Evolutionary conservation across 306 rosid genomes (phyloP), one percentile per base, ranked within the genome.

Genomic region (Trichosanthes cucumerina): DNA sequence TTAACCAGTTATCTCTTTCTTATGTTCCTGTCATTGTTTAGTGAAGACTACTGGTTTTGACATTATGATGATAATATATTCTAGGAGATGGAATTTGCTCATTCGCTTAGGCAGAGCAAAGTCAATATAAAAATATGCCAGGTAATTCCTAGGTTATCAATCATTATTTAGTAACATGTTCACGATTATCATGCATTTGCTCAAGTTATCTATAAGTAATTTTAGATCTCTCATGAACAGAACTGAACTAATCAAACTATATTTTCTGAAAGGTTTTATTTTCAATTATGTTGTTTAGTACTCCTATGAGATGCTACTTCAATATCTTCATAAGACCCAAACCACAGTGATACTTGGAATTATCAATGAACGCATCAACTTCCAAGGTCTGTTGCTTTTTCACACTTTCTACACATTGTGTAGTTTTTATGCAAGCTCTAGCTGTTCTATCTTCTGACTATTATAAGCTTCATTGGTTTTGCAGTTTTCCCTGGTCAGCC

Each of bases 71-170:
- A 52, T 80, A 36, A 83, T 80, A 71, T 87, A 76, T 18, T 66
- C 60, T 74, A 91, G 99, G 99, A 96, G 88, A 96, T 96, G 97
- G 97, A 96, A 79, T 96, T 96, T 41, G 97, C 99, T 69, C 98
- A 92, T 86, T 83, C 98, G 8, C 96, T 92, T 59, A 88, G 97
- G 88, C 83, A 89, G 83, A 83, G 91, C 87, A 95, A 95, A 85
- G 92, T 95, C 86, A 92, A 87, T 86, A 95, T 95, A 75, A 95
- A 95, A 91, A 90, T 95, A 79, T 92, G 98, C 83, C 92, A 87
- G 97, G 98, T 92, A 91, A 80, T 60, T 49, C 65, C 77, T 73
- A 56, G 75, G 76, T 80, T 85, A 58, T 78, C 73, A 47, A 65
- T 56, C 56, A 52, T 66, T 83, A 21, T 64, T 54, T 56, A 46